These are phyloP conservation scores for Darksidea phi DNA, from an alignment of 495 filamentous ascomycete genomes.

Conservation along the genomic window DNA sequence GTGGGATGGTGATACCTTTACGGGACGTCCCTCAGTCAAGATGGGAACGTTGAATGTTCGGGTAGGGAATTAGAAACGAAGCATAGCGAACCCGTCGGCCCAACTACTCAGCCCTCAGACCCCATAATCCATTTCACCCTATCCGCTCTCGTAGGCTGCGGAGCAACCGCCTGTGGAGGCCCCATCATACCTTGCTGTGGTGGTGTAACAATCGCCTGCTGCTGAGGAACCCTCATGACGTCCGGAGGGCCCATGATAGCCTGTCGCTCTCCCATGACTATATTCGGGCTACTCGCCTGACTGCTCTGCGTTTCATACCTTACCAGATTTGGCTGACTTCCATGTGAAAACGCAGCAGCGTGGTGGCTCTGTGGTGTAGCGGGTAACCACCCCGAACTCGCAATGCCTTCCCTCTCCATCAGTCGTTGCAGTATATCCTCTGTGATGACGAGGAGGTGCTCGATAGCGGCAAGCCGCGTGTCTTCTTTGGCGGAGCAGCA, in stretches of 20 bases:
- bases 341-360: slow-evolving; percentile 12
- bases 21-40: too few species aligned
- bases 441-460: slow-evolving; percentile 34
- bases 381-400: slow-evolving; percentile 30
- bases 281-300: slow-evolving; percentile 2
- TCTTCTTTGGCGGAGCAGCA: slow-evolving; percentile 27
- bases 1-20: too few species aligned
- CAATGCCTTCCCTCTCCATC: slow-evolving; percentile 29
- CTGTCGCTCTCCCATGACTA: background rate
- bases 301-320: background rate
- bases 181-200: slow-evolving; percentile 22
- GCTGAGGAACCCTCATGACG: too few species aligned
- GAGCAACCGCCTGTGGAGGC: slow-evolving; percentile 19
- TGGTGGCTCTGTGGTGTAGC: slow-evolving; percentile 22
- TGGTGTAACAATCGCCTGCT: slow-evolving; percentile 25
- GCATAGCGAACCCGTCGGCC: background rate
- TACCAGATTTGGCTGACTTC: background rate
- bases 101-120: slow-evolving; percentile 17
- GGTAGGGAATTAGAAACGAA: background rate
- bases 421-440: slow-evolving; percentile 26
- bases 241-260: background rate
- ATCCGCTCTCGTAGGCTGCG: slow-evolving; percentile 3
- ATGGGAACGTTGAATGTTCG: too few species aligned
- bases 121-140: slow-evolving; percentile 32
- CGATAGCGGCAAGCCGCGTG: slow-evolving; percentile 22